phyloP scores from a whole-genome alignment of 306 rosid genomes.

The Trichosanthes cucumerina region DNA sequence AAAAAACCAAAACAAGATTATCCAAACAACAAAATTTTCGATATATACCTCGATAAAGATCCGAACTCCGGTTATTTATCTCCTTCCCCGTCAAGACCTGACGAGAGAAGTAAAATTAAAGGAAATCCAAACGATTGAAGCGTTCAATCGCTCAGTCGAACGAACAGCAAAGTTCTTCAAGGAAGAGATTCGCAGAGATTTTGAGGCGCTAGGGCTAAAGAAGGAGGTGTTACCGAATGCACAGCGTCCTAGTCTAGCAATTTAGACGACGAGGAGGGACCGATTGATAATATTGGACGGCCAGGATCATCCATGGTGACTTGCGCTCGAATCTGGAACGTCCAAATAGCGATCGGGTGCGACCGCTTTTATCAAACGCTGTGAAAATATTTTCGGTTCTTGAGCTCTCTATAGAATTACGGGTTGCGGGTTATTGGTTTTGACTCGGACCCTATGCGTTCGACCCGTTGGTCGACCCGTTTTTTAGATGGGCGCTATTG shows the following conservation, averaged over 20 bases:
- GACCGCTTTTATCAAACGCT: too few species aligned
- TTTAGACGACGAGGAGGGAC: not conserved
- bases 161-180: not conserved
- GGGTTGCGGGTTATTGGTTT: too few species aligned
- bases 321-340: not conserved
- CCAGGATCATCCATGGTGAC: not conserved
- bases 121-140: not conserved
- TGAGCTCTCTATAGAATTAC: too few species aligned
- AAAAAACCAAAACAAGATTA: not conserved
- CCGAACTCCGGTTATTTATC: not conserved
- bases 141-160: not conserved
- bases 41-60: not conserved
- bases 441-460: too few species aligned
- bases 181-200: not conserved
- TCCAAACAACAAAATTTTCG: not conserved
- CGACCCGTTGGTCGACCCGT: not conserved
- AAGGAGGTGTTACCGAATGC: not conserved
- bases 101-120: not conserved
- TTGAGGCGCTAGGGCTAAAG: constrained; percentile 9
- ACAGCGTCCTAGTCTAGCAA: not conserved
- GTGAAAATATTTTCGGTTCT: too few species aligned
- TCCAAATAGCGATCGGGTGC: not conserved
- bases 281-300: not conserved
- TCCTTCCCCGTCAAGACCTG: not conserved
- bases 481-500: not conserved